Conservation (phyloP, 306 rosid species). For the Argentina anserina region DNA sequence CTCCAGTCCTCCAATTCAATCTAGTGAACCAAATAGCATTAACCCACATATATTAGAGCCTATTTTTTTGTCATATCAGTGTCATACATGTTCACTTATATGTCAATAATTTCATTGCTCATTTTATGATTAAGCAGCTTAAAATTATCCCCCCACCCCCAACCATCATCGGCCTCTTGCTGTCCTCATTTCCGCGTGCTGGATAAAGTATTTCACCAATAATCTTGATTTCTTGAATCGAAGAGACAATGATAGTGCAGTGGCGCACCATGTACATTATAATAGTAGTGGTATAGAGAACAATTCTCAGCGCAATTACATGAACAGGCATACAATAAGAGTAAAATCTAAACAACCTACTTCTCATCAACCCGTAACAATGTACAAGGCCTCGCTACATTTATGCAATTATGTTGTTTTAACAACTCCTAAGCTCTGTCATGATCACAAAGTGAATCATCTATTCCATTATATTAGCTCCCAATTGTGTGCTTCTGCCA, state of each 20-base stretch:
- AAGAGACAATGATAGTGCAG: neutral
- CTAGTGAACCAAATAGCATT: no score
- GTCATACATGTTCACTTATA: no score
- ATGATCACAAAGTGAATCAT: slow-evolving; percentile 27
- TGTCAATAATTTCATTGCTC: no score
- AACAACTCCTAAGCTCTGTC: slow-evolving; percentile 33
- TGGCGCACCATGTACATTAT: slow-evolving; percentile 37
- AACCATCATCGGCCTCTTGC: no score
- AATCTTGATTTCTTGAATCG: neutral
- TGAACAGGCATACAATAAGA: slow-evolving; percentile 26
- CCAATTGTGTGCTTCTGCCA: slow-evolving; percentile 19
- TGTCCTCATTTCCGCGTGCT: no score
- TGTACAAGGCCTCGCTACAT: slow-evolving; percentile 59
- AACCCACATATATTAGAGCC: no score
- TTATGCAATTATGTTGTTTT: slow-evolving; percentile 26
- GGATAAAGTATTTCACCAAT: neutral
- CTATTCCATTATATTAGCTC: slow-evolving; percentile 18
- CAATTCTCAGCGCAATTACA: slow-evolving; percentile 39
- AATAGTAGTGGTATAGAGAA: slow-evolving; percentile 31
- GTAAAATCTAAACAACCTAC: slow-evolving; percentile 49
- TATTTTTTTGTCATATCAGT: no score
- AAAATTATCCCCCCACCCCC: no score
- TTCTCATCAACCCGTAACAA: slow-evolving; percentile 47
- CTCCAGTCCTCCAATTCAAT: no score
- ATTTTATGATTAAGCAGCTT: no score